A percentile compares a stretch with the other conserved stretches of the same genome.
These are phyloP conservation scores for Hymenoscyphus infarciens DNA, from an alignment of 2,329 filamentous ascomycete species.

Conservation along the genomic window DNA sequence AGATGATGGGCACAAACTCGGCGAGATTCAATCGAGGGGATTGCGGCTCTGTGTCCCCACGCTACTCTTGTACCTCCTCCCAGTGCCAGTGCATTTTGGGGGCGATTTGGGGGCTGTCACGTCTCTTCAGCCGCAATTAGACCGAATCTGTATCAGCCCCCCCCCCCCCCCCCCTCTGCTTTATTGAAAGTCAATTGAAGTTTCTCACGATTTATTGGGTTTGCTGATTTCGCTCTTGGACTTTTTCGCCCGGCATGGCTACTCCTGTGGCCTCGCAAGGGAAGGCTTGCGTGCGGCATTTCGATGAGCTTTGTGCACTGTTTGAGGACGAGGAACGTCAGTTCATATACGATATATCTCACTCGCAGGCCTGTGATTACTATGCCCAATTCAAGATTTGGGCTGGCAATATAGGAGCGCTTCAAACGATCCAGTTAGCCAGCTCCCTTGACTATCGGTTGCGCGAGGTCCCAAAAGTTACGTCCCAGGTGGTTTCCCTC, in stretches of 20 bases:
- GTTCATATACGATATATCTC: not conserved
- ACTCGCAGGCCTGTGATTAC: constrained; percentile 9
- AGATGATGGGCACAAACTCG: not conserved
- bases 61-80: not conserved
- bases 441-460: constrained; percentile 22
- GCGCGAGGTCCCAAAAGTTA: constrained; percentile 16
- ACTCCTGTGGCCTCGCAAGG: not conserved
- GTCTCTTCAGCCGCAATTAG: not conserved
- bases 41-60: not conserved
- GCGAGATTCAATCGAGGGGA: not conserved
- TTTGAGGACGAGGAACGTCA: not conserved
- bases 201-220: not conserved
- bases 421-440: constrained; percentile 10
- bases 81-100: not conserved
- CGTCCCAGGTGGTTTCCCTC: constrained; percentile 8
- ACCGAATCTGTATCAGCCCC: not conserved
- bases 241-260: not conserved
- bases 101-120: not conserved
- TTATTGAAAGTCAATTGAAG: not conserved
- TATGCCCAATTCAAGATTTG: constrained; percentile 19
- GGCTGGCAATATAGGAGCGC: constrained; percentile 22
- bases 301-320: not conserved
- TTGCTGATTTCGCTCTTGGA: not conserved
- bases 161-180: not conserved
- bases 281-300: not conserved